phyloP scores from a whole-genome alignment of 176 grass and related monocot genomes.

The Metroxylon sagu region DNA sequence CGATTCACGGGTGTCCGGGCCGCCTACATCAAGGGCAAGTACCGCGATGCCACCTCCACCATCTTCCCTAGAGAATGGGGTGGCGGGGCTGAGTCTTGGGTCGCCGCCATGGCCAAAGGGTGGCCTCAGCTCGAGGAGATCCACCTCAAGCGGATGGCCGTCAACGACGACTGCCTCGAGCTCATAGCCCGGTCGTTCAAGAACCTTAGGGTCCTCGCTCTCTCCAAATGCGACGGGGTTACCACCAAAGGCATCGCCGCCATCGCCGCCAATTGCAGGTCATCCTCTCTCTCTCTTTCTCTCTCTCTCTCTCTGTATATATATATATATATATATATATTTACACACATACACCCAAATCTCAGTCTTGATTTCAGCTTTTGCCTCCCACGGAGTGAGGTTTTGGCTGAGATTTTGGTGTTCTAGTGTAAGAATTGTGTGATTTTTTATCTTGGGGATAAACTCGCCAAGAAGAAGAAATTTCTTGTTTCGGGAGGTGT shows the following conservation, averaged over 20 bases:
- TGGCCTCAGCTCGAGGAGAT: slow-evolving; percentile 77
- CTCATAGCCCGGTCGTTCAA: slow-evolving; percentile 49
- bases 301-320: no score
- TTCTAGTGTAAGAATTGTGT: no score
- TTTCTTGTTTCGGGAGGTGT: no score
- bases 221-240: slow-evolving; percentile 62
- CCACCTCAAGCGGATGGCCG: slow-evolving; percentile 63
- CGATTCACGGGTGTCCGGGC: slow-evolving; percentile 46
- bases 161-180: slow-evolving; percentile 74
- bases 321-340: no score
- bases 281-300: background rate
- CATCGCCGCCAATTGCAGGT: slow-evolving; percentile 38
- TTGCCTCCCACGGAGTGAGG: no score
- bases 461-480: no score
- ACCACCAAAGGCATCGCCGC: slow-evolving; percentile 38
- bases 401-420: no score
- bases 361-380: no score
- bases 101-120: slow-evolving; percentile 42
- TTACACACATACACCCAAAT: no score
- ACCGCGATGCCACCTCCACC: slow-evolving; percentile 51
- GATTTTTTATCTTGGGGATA: no score
- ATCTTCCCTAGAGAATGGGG: slow-evolving; percentile 44
- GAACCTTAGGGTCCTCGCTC: slow-evolving; percentile 56
- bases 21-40: slow-evolving; percentile 55
- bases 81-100: slow-evolving; percentile 38